Evolutionary conservation across 768 basidiomycete genomes (phyloP).

Genomic region (Astraeus odoratus): DNA sequence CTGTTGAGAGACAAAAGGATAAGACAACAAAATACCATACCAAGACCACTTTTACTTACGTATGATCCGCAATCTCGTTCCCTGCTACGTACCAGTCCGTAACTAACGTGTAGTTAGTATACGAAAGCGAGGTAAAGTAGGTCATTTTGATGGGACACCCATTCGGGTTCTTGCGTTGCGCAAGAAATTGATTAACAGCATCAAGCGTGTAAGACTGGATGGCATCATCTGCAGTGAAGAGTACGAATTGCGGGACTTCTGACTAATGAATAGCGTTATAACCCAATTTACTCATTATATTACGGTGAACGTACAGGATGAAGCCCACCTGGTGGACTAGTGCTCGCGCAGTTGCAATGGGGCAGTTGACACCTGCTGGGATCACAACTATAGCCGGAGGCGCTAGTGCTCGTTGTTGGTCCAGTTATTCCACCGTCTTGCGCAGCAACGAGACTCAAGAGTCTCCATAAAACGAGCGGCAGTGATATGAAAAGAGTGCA

Average conservation of each 20-base stretch:
- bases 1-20: not conserved
- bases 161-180: constrained; percentile 68
- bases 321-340: constrained; percentile 66
- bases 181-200: constrained; percentile 68
- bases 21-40: not conserved
- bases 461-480: not conserved
- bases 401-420: constrained; percentile 42
- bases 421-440: constrained; percentile 49
- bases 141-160: constrained; percentile 72
- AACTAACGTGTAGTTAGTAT: constrained; percentile 71
- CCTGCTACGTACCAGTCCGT: constrained; percentile 79
- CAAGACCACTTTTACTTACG: constrained; percentile 35
- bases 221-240: constrained; percentile 74
- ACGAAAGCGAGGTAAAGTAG: constrained; percentile 64
- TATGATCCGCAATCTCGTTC: constrained; percentile 78
- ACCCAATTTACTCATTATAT: not conserved
- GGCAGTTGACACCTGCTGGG: constrained; percentile 58
- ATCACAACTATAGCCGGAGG: constrained; percentile 70
- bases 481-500: constrained; percentile 2
- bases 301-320: constrained; percentile 41
- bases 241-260: constrained; percentile 59
- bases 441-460: constrained; percentile 15
- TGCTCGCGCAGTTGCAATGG: constrained; percentile 66
- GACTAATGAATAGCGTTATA: constrained; percentile 28
- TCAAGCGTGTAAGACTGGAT: constrained; percentile 72